Evolutionary conservation across 1,139 yeast species (phyloP).

Genomic region (Pichia sp.): DNA sequence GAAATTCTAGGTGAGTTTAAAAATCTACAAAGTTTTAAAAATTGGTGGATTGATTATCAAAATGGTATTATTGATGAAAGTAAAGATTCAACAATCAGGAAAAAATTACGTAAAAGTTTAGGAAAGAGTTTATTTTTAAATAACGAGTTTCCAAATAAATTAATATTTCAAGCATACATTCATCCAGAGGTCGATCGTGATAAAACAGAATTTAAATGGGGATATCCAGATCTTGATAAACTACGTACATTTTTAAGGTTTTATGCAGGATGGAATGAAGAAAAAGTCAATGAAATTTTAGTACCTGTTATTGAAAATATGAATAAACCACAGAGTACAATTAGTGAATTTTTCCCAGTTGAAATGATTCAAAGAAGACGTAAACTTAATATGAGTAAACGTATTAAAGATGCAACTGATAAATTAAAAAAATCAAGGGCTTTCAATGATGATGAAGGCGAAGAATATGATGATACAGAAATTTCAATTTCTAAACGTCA

Average conservation of each 20-base stretch:
- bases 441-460: neutral
- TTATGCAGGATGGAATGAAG: constrained; percentile 78
- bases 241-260: constrained; percentile 62
- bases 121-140: constrained; percentile 61
- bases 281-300: constrained; percentile 72
- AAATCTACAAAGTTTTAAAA: constrained; percentile 36
- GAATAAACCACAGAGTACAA: constrained; percentile 53
- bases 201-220: constrained; percentile 78
- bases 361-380: constrained; percentile 40
- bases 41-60: constrained; percentile 52
- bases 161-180: constrained; percentile 66
- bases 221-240: constrained; percentile 76
- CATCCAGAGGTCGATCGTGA: constrained; percentile 83
- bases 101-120: constrained; percentile 50
- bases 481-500: neutral
- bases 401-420: constrained; percentile 52
- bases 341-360: constrained; percentile 51
- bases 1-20: constrained; percentile 88
- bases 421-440: constrained; percentile 34
- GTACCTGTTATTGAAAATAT: constrained; percentile 83
- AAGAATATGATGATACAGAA: neutral
- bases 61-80: constrained; percentile 31
- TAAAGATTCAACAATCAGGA: constrained; percentile 33
- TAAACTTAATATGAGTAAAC: constrained; percentile 47
- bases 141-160: constrained; percentile 60